Evolutionary conservation across 1,284 basidiomycete species (phyloP).

Genomic region (Flammula alnicola): DNA sequence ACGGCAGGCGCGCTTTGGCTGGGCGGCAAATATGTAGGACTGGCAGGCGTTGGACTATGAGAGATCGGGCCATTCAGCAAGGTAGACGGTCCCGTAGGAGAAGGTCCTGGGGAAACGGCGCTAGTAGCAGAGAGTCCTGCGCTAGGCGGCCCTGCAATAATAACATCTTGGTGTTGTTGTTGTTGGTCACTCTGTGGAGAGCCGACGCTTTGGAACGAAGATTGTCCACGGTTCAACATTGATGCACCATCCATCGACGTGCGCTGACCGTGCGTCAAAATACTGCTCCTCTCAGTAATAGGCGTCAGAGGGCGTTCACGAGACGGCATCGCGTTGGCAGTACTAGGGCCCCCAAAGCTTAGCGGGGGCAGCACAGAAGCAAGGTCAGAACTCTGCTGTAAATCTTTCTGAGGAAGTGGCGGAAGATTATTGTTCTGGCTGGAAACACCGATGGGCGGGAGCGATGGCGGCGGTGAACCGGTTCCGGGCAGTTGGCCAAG

Average conservation of each 20-base stretch:
- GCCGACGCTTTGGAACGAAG: conserved; percentile 11
- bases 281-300: conserved; percentile 32
- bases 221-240: conserved; percentile 11
- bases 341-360: conserved; percentile 38
- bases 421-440: conserved; percentile 13
- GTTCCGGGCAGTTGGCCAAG: background rate
- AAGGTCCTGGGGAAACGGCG: background rate
- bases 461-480: conserved; percentile 32
- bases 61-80: conserved; percentile 16
- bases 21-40: conserved; percentile 10
- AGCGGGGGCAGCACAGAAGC: conserved; percentile 48
- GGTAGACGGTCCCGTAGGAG: conserved; percentile 6
- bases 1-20: conserved; percentile 3
- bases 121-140: background rate
- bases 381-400: conserved; percentile 15
- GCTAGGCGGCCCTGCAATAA: background rate
- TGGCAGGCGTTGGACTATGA: conserved; percentile 15
- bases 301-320: conserved; percentile 42
- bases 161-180: background rate
- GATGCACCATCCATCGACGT: conserved; percentile 18
- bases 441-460: conserved; percentile 35
- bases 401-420: conserved; percentile 12
- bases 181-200: conserved; percentile 8
- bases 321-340: conserved; percentile 32
- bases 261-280: conserved; percentile 19